Base-by-base conservation (phyloP, 2,329 filamentous ascomycete genomes). In the Diaporthe sp. region DNA sequence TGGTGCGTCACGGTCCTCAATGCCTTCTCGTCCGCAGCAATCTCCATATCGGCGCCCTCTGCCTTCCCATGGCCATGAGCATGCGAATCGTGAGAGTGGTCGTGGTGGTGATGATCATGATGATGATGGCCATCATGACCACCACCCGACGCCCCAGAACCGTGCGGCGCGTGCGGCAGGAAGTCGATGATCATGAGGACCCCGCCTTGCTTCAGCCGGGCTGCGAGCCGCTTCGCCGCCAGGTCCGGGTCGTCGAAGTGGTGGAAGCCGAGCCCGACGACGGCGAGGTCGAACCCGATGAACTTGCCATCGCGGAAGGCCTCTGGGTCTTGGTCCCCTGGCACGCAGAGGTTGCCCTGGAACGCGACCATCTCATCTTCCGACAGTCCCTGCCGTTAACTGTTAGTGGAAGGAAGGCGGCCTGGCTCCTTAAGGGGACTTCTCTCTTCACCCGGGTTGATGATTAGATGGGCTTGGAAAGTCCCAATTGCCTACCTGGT, bases 161-260 rank as follows among this genome's bases (percentile, higher is more conserved):
- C 58, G 31, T 65, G 78, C 42, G 82, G 81, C 63, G 79, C 86
- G 78, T 93, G 90, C 12, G 91, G 86, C 25, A 93, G 80, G 76
- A 95, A 92, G 80, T 95, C 94, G 61, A 93, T 85, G 73, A 95
- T 90, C 67, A 94, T 84, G 60, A 94, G 85, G 1, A 92, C 89
- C 15, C 94, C 94, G 4, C 92, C 93, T 3, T 89, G 88, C 77
- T 88, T 89, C 75, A 96, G 85, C 13, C 93, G 88, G 80, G 90
- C 86, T 5, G 87, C 90, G 49, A 96, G 84, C 65, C 89, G 86
- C 77, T 85, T 84, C 7, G 93, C 88, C 0, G 92, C 90, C 42
- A 92, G 84, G 2, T 85, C 86, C 5, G 93, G 91, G 79, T 95
- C 87, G 76, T 91, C 89, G 73, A 94, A 93, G 82, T 94, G 93